phyloP scores from a whole-genome alignment of 768 basidiomycete genomes.

The Hirschioporus abietinus region DNA sequence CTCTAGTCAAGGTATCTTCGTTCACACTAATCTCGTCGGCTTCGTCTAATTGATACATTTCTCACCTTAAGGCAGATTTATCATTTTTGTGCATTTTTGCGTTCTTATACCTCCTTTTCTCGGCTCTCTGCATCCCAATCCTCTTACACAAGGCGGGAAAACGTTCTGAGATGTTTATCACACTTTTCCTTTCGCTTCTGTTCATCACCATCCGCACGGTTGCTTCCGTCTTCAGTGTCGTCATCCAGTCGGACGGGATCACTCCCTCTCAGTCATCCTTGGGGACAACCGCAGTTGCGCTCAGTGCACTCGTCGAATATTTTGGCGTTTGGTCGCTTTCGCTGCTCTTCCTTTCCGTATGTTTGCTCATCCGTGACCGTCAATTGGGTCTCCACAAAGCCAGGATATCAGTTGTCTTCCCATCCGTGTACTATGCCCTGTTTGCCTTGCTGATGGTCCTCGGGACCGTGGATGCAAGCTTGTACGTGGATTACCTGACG shows the following conservation, averaged over 20 bases:
- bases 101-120: not conserved
- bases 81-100: not conserved
- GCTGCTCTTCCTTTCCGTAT: not conserved
- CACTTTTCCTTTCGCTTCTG: not conserved
- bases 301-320: not conserved
- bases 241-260: not conserved
- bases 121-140: not conserved
- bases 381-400: not conserved
- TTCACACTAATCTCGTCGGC: not conserved
- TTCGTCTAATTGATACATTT: not conserved
- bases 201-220: not conserved
- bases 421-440: not conserved
- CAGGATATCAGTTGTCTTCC: not conserved
- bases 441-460: not conserved
- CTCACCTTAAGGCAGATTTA: not conserved
- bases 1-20: not conserved
- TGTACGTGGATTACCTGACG: not conserved
- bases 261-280: not conserved
- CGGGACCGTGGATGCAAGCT: not conserved
- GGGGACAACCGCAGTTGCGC: not conserved
- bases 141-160: not conserved
- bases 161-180: not conserved
- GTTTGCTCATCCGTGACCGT: not conserved
- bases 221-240: not conserved
- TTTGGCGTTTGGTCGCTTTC: not conserved